Conservation (phyloP, 768 basidiomycete species). For the Mycena polygramma region DNA sequence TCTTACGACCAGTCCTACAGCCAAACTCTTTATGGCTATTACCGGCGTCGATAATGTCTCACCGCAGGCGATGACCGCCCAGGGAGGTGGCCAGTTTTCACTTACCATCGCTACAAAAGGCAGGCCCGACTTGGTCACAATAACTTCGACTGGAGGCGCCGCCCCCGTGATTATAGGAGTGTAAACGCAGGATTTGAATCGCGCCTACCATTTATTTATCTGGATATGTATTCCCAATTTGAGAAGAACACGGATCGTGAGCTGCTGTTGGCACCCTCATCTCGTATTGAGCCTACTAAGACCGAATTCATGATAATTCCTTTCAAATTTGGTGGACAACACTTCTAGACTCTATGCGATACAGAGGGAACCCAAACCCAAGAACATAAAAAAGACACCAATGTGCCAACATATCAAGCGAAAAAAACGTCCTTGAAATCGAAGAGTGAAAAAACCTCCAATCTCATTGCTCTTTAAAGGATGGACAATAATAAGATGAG, state of each 20-base stretch:
- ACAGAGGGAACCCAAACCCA: neutral
- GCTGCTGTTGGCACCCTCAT: too few species aligned
- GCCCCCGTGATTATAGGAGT: neutral
- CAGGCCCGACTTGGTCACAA: constrained; percentile 33
- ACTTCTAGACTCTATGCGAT: constrained; percentile 19
- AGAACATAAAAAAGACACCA: neutral
- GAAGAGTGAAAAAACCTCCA: constrained; percentile 23
- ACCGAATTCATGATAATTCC: too few species aligned
- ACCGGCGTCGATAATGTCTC: constrained; percentile 32
- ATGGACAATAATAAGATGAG: constrained; percentile 30
- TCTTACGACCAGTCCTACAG: constrained; percentile 15
- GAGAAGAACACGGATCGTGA: too few species aligned
- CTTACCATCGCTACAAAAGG: constrained; percentile 34
- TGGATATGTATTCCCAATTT: too few species aligned
- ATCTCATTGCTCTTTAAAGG: constrained; percentile 31
- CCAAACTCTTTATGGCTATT: constrained; percentile 35
- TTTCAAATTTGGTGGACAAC: neutral
- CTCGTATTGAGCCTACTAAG: too few species aligned
- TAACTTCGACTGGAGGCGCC: constrained; percentile 17
- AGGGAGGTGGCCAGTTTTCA: constrained; percentile 32
- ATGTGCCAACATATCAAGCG: neutral
- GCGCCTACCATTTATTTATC: too few species aligned
- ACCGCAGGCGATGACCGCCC: constrained; percentile 33
- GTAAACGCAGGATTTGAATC: neutral
- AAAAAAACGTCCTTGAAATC: neutral